phyloP scores from a whole-genome alignment of 2,329 filamentous ascomycete genomes.

The Epichloe festucae region DNA sequence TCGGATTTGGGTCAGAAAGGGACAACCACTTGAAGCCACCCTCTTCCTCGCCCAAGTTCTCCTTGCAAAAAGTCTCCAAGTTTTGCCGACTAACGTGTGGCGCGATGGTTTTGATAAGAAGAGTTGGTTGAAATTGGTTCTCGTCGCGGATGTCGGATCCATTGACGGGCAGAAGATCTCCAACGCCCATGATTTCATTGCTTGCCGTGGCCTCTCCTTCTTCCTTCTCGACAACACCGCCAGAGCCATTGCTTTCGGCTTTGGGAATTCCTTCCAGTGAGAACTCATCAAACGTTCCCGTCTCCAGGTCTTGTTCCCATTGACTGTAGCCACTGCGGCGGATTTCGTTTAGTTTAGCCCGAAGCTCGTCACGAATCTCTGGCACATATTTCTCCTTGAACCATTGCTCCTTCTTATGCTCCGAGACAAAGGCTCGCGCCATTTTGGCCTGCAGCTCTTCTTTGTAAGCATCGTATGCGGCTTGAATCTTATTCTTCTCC shows the following conservation, averaged over 20 bases:
- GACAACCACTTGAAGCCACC: constrained; percentile 95
- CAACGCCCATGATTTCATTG: constrained; percentile 84
- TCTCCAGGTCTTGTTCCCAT: constrained; percentile 80
- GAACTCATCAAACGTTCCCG: constrained; percentile 84
- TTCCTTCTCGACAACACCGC: constrained; percentile 81
- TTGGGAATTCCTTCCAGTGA: constrained; percentile 90
- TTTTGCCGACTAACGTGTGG: constrained; percentile 91
- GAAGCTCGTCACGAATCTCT: constrained; percentile 64
- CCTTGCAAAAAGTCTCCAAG: constrained; percentile 86
- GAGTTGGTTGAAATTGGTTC: constrained; percentile 73
- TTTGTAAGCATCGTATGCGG: constrained; percentile 53
- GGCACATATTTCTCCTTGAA: constrained; percentile 90
- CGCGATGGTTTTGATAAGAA: constrained; percentile 96
- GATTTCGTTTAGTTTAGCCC: constrained; percentile 64
- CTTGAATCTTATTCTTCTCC: constrained; percentile 66
- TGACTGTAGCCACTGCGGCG: constrained; percentile 67
- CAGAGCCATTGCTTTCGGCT: constrained; percentile 76
- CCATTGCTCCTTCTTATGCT: constrained; percentile 95
- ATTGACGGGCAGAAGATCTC: constrained; percentile 72
- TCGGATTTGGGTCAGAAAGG: constrained; percentile 89
- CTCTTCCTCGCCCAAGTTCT: constrained; percentile 80
- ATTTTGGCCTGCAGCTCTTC: constrained; percentile 62
- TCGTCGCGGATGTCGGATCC: constrained; percentile 85
- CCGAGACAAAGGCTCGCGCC: constrained; percentile 78
- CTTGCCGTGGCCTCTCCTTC: constrained; percentile 86